Evolutionary conservation across 768 basidiomycete genomes (phyloP).

Genomic region (Lentinus tigrinus): DNA sequence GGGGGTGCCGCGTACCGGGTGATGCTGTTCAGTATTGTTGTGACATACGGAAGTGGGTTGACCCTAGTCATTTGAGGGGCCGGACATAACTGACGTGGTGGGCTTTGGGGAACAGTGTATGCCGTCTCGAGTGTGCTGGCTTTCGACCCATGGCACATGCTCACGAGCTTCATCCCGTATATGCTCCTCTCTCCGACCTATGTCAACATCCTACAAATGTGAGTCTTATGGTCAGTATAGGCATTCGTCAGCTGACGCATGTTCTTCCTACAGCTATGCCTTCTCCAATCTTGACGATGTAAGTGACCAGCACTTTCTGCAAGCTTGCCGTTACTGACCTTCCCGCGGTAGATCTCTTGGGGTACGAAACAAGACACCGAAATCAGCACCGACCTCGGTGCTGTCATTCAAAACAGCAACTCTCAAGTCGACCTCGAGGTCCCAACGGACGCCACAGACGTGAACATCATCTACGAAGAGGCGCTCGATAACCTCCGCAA

Average conservation of each 20-base stretch:
- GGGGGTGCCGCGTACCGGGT: conserved; percentile 64
- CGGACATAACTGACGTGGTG: background rate
- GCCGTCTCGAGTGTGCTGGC: conserved; percentile 16
- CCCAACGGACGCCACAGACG: conserved; percentile 76
- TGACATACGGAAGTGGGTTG: conserved; percentile 75
- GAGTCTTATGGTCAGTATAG: conserved; percentile 25
- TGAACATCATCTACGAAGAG: conserved; percentile 83
- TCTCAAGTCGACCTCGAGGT: conserved; percentile 88
- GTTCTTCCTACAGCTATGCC: conserved; percentile 59
- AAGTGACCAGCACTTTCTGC: conserved; percentile 29
- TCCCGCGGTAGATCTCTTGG: conserved; percentile 70
- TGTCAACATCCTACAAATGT: conserved; percentile 78
- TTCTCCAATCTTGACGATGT: conserved; percentile 87
- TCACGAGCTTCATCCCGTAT: conserved; percentile 90
- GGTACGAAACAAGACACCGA: conserved; percentile 90
- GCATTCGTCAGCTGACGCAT: conserved; percentile 17
- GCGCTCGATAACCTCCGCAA: conserved; percentile 71
- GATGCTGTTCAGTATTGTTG: conserved; percentile 83
- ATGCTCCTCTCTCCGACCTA: conserved; percentile 82
- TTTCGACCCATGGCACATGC: conserved; percentile 89
- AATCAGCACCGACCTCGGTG: conserved; percentile 76
- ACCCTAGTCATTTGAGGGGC: too few relatives aligned
- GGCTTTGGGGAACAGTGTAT: conserved; percentile 8
- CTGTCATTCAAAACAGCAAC: conserved; percentile 76
- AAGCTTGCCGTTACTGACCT: background rate